These are phyloP conservation scores for Filosporella fistucella DNA, from an alignment of 495 filamentous ascomycete genomes.

Conservation along the genomic window DNA sequence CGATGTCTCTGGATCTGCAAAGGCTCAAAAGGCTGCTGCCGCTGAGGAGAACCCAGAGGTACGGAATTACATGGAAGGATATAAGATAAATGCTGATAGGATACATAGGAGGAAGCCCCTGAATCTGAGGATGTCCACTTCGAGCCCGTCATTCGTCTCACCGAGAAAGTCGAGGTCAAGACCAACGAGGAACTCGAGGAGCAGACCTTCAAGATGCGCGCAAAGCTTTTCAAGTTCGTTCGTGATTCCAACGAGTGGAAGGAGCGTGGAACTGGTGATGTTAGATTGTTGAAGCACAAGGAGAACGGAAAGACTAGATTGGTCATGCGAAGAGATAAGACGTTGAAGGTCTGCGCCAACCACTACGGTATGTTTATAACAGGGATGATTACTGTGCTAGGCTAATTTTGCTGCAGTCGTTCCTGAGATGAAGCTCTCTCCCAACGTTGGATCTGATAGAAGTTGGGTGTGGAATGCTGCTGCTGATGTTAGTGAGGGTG, in stretches of 20 bases:
- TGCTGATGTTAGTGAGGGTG: slow-evolving; percentile 96
- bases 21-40: slow-evolving; percentile 69
- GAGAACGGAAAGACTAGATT: slow-evolving; percentile 97
- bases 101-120: slow-evolving; percentile 59
- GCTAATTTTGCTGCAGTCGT: slow-evolving; percentile 48
- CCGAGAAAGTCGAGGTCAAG: slow-evolving; percentile 93
- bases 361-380: slow-evolving; percentile 79
- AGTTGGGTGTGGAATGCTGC: slow-evolving; percentile 99
- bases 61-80: neutral
- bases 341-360: slow-evolving; percentile 99
- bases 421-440: slow-evolving; percentile 96
- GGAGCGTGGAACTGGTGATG: slow-evolving; percentile 96
- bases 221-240: slow-evolving; percentile 99
- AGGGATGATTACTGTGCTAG: neutral
- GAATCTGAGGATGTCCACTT: slow-evolving; percentile 93
- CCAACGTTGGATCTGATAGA: slow-evolving; percentile 95
- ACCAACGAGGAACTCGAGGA: slow-evolving; percentile 99
- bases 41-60: slow-evolving; percentile 41
- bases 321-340: slow-evolving; percentile 99
- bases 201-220: slow-evolving; percentile 97
- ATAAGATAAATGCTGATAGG: neutral
- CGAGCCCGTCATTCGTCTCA: slow-evolving; percentile 90
- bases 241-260: slow-evolving; percentile 92
- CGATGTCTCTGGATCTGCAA: slow-evolving; percentile 82
- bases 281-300: slow-evolving; percentile 94